Evolutionary conservation across 306 rosid species (phyloP), one percentile per base, ranked within the genome.

Genomic region (Glycyrrhiza uralensis): DNA sequence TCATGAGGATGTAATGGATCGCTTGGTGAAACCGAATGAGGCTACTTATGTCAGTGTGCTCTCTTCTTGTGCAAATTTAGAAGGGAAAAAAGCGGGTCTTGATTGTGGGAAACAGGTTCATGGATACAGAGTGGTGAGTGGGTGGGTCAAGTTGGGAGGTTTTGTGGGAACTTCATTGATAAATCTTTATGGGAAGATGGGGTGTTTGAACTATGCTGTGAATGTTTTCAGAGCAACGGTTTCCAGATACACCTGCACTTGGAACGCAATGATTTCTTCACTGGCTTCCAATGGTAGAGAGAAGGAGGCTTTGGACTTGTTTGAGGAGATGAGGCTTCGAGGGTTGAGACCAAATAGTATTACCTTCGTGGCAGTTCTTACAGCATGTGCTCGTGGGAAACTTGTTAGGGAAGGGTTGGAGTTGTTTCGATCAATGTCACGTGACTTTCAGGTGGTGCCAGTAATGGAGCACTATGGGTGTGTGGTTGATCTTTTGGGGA

Each of bases 251-350:
- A 84, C 84, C 7, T 93, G 96, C 72, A 72, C 88, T 56, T 90
- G 96, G 97, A 93, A 90, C 76, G 93, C 89, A 29, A 90, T 93
- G 96, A 85, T 93, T 61, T 84, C 90, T 62, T 78, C 89, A 0
- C 72, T 89, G 49, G 82, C 96, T 66, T 84, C 88, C 54, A 85
- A 90, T 83, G 87, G 94, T 20, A 79, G 71, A 49, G 97, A 84
- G 88, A 75, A 59, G 71, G 84, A 88, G 54, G 92, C 92, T 54
- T 35, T 90, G 29, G 83, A 81, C 57, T 33, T 84, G 87, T 90
- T 89, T 82, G 88, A 70, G 44, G 36, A 70, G 18, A 81, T 93
- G 89, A 87, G 77, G 80, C 47, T 13, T 12, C 72, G 78, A 64
- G 88, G 83, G 18, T 45, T 81, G 30, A 56, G 32, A 50, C 97